phyloP scores from a whole-genome alignment of 2,329 filamentous ascomycete species.

The Aspergillus sp. region DNA sequence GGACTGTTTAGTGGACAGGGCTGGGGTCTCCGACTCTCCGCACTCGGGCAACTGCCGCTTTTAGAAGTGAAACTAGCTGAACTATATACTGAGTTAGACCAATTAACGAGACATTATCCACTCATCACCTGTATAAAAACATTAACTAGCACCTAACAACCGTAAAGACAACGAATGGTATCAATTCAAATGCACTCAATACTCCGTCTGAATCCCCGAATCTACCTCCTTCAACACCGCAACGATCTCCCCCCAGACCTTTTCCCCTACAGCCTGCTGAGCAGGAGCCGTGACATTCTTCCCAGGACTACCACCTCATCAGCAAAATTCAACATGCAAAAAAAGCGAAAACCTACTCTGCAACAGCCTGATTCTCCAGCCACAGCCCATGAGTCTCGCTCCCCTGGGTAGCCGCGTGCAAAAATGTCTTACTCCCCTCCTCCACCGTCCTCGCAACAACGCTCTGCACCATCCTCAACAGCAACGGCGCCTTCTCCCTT shows the following conservation, averaged over 20 bases:
- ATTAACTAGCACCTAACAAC: too few relatives aligned
- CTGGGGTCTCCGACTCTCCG: too few relatives aligned
- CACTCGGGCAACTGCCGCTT: too few relatives aligned
- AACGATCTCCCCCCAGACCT: constrained; percentile 15
- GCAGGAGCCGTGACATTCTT: constrained; percentile 6
- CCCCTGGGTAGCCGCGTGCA: constrained; percentile 8
- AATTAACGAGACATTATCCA: too few relatives aligned
- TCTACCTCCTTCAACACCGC: constrained; percentile 10
- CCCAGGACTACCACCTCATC: constrained; percentile 7
- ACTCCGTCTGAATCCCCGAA: neutral
- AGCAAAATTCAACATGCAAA: neutral
- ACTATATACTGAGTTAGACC: too few relatives aligned
- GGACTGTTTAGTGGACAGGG: neutral
- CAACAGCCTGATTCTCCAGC: constrained; percentile 13
- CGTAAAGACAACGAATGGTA: too few relatives aligned
- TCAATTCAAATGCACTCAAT: neutral
- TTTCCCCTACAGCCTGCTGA: neutral
- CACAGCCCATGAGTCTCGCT: constrained; percentile 12
- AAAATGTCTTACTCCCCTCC: constrained; percentile 15
- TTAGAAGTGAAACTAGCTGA: too few relatives aligned
- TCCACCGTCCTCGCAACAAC: constrained; percentile 10
- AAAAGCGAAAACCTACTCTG: constrained; percentile 8
- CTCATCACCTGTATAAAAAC: too few relatives aligned
- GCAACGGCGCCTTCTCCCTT: constrained; percentile 13
- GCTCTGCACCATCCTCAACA: constrained; percentile 11